Conservation (phyloP, 73 alveolate genomes). For the Symbiodinium natans region DNA sequence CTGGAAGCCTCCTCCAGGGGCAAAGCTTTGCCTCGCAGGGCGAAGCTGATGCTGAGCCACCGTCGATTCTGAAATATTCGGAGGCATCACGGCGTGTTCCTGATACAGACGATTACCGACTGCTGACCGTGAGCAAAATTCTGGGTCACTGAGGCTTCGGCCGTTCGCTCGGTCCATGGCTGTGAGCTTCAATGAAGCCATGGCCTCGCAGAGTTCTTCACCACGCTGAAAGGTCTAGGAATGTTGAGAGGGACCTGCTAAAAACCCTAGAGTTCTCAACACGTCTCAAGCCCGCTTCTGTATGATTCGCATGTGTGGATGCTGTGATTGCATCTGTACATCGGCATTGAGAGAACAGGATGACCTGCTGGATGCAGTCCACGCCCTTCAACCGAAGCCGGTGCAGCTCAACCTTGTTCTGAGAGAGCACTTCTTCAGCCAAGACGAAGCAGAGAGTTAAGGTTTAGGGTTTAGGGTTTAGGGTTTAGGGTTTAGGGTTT, state of each 20-base stretch:
- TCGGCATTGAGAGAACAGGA: too few species aligned
- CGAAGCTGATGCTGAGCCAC: not conserved
- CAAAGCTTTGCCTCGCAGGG: slow-evolving; percentile 5
- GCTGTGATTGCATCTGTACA: too few species aligned
- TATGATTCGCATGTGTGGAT: not conserved
- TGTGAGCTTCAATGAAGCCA: slow-evolving; percentile 56
- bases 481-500: too few species aligned
- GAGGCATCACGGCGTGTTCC: not conserved
- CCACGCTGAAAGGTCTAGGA: too few species aligned
- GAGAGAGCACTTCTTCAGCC: not conserved
- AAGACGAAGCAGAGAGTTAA: not conserved
- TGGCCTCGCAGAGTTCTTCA: slow-evolving; percentile 45
- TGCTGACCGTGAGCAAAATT: not conserved
- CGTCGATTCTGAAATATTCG: not conserved
- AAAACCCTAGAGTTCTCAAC: too few species aligned
- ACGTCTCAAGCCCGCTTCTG: not conserved
- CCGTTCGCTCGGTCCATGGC: slow-evolving; percentile 89
- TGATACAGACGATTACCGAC: not conserved
- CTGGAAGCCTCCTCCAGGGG: slow-evolving; percentile 44
- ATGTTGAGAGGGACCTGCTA: too few species aligned
- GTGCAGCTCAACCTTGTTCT: slow-evolving; percentile 25
- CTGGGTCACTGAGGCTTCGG: not conserved
- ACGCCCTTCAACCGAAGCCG: slow-evolving; percentile 65
- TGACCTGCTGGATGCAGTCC: slow-evolving; percentile 62
- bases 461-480: too few species aligned